phyloP scores from a whole-genome alignment of 2,329 filamentous ascomycete species.

The Cordyceps pruinosa region DNA sequence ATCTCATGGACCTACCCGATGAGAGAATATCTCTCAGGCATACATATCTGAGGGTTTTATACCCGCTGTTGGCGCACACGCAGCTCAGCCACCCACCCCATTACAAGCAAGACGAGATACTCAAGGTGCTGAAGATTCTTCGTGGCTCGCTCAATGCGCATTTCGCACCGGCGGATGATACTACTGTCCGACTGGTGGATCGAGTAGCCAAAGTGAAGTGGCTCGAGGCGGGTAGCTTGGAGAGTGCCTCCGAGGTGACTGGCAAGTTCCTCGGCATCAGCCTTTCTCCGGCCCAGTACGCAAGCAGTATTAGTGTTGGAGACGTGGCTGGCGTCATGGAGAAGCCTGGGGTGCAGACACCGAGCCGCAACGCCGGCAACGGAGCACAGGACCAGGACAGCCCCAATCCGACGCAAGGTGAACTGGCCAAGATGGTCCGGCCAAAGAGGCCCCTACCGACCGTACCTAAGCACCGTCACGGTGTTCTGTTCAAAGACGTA shows the following conservation, averaged over 20 bases:
- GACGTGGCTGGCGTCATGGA: conserved; percentile 76
- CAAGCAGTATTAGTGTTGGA: conserved; percentile 67
- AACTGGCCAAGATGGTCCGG: conserved; percentile 21
- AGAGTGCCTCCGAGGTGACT: conserved; percentile 41
- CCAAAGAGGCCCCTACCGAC: conserved; percentile 45
- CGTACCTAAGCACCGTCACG: conserved; percentile 51
- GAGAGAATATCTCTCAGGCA: conserved; percentile 73
- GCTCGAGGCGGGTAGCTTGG: conserved; percentile 40
- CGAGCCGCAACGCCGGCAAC: conserved; percentile 50
- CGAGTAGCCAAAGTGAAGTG: conserved; percentile 69
- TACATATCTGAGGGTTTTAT: conserved; percentile 88
- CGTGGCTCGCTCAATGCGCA: conserved; percentile 58
- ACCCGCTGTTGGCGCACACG: conserved; percentile 84
- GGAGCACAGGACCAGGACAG: conserved; percentile 20
- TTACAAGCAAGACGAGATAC: conserved; percentile 85
- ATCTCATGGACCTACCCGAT: conserved; percentile 89
- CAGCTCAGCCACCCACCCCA: conserved; percentile 80
- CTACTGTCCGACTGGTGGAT: conserved; percentile 67
- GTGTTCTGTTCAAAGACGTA: conserved; percentile 34
- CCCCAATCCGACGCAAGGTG: conserved; percentile 18
- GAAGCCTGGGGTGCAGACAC: conserved; percentile 75
- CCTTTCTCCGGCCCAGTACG: conserved; percentile 55
- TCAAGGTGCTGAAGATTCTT: conserved; percentile 67
- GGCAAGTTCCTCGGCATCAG: conserved; percentile 64
- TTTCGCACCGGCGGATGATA: conserved; percentile 75